Evolutionary conservation across 2,329 filamentous ascomycete species (phyloP).

Genomic region (Venturia asperata): DNA sequence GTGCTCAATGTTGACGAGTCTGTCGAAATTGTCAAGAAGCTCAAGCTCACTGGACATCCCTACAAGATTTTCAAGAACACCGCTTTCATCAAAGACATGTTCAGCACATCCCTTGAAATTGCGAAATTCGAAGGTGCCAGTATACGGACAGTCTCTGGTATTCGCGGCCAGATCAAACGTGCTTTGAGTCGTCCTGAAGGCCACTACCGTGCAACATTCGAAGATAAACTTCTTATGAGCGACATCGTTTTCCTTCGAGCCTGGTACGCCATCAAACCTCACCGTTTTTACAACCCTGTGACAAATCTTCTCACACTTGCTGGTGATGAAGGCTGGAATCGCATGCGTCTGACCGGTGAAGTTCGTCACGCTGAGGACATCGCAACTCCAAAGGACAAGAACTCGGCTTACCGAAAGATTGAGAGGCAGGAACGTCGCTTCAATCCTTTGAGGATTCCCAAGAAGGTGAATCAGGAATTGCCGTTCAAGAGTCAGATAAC

Average conservation of each 20-base stretch:
- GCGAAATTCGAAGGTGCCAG: constrained; percentile 96
- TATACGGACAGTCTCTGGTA: constrained; percentile 91
- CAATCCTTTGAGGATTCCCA: constrained; percentile 64
- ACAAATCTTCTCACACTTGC: constrained; percentile 72
- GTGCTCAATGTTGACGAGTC: constrained; percentile 91
- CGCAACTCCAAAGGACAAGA: constrained; percentile 69
- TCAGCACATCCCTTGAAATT: constrained; percentile 84
- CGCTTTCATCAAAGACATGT: constrained; percentile 98
- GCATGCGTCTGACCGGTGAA: constrained; percentile 90
- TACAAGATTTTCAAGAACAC: constrained; percentile 99
- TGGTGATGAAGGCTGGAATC: constrained; percentile 56
- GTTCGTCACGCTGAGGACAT: constrained; percentile 72
- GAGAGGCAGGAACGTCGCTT: constrained; percentile 46
- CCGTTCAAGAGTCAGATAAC: constrained; percentile 91
- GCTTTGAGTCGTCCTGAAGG: constrained; percentile 90
- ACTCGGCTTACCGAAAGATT: constrained; percentile 72
- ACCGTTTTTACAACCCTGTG: constrained; percentile 93
- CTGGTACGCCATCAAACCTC: constrained; percentile 94
- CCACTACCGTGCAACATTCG: constrained; percentile 93
- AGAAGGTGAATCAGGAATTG: constrained; percentile 71
- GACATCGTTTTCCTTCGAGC: constrained; percentile 94
- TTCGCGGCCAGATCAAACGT: constrained; percentile 94
- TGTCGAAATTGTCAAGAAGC: constrained; percentile 97
- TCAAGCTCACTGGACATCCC: constrained; percentile 87
- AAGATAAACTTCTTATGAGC: constrained; percentile 95